A percentile compares a stretch with the other conserved stretches of the same genome.
Conservation (phyloP, 2,329 filamentous ascomycete genomes). For the Xylaria sp. region DNA sequence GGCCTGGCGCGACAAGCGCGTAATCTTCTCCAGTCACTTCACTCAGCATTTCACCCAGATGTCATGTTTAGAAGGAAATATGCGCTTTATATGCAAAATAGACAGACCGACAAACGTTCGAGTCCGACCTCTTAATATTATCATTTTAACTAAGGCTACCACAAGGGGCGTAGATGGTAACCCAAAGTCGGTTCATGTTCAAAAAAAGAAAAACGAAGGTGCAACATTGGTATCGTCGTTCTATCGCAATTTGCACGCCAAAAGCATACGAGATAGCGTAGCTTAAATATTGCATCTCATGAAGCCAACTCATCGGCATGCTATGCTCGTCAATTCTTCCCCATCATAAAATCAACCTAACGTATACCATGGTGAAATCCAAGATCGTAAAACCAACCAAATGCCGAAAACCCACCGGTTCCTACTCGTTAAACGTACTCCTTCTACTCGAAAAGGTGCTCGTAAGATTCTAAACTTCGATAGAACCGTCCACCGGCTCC, state of each 20-base stretch:
- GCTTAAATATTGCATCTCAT: conserved; percentile 2
- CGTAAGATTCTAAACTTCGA: conserved; percentile 4
- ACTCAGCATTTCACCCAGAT: neutral
- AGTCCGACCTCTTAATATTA: neutral
- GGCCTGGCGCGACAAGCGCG: no score
- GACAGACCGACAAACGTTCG: neutral
- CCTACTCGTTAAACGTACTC: conserved; percentile 9
- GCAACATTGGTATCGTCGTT: conserved; percentile 39
- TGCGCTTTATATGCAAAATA: neutral
- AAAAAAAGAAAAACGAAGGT: conserved; percentile 12
- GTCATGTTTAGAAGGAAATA: neutral
- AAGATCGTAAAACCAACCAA: neutral
- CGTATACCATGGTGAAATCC: neutral
- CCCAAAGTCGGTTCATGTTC: neutral
- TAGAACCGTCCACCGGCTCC: conserved; percentile 1
- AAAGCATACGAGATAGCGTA: neutral
- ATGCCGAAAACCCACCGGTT: neutral
- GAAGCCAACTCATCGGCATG: neutral
- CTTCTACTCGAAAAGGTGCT: neutral
- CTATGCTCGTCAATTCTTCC: neutral
- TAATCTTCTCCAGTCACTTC: neutral
- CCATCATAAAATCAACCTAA: conserved; percentile 14
- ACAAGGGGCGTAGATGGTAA: neutral
- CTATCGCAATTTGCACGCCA: conserved; percentile 34
- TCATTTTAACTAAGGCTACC: neutral